Percentiles rank a stretch among this genome's conserved stretches.
Evolutionary conservation across 352 stramenopile species (phyloP).

Genomic region (Globisporangium uncinulatum): DNA sequence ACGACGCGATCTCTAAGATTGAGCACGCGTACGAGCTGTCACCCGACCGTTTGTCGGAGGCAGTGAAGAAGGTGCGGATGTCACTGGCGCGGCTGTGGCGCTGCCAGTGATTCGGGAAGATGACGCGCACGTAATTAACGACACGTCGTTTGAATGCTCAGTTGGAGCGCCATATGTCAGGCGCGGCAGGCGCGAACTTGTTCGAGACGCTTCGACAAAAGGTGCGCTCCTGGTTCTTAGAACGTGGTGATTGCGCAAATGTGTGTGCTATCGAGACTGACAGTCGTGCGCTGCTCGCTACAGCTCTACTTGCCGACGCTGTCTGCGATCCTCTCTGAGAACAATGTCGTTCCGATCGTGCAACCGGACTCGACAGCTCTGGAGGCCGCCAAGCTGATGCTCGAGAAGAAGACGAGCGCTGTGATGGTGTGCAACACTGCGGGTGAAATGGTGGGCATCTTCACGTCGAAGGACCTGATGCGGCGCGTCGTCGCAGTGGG

Average conservation of each 20-base stretch:
- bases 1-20: constrained; percentile 96
- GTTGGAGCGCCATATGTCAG: constrained; percentile 56
- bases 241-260: too few relatives aligned
- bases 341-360: constrained; percentile 53
- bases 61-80: constrained; percentile 64
- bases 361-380: constrained; percentile 43
- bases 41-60: constrained; percentile 59
- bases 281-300: too few relatives aligned
- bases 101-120: not conserved
- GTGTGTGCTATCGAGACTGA: too few relatives aligned
- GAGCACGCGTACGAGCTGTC: constrained; percentile 86
- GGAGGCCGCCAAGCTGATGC: constrained; percentile 74
- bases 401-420: constrained; percentile 73
- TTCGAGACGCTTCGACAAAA: constrained; percentile 83
- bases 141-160: constrained; percentile 3
- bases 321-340: constrained; percentile 66
- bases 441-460: constrained; percentile 91
- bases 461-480: constrained; percentile 98
- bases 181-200: constrained; percentile 48
- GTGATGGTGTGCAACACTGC: constrained; percentile 90
- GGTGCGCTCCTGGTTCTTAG: constrained; percentile 16
- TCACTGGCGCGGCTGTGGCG: not conserved
- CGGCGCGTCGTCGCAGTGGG: constrained; percentile 90
- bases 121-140: not conserved
- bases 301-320: constrained; percentile 84